phyloP scores from a whole-genome alignment of 805 yeast genomes.

The Kluyveromyces dobzhanskii region DNA sequence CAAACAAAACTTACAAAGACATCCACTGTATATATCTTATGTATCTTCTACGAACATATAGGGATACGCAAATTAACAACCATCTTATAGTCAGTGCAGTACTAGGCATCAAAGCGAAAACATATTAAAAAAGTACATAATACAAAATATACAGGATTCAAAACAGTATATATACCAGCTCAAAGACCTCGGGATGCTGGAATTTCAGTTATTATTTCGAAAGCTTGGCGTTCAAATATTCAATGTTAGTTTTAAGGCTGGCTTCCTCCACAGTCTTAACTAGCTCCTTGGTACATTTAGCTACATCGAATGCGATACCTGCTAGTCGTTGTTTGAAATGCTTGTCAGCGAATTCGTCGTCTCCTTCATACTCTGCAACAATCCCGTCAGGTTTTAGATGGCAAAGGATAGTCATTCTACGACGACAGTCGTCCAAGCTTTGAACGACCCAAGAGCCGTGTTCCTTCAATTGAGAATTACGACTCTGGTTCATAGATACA shows the following conservation, averaged over 20 bases:
- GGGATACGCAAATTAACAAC: too few relatives aligned
- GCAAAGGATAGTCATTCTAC: slow-evolving; percentile 72
- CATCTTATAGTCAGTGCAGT: neutral
- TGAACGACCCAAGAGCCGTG: slow-evolving; percentile 90
- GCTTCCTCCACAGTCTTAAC: slow-evolving; percentile 96
- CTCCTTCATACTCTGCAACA: slow-evolving; percentile 30
- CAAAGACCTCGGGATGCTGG: too few relatives aligned
- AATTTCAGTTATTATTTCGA: too few relatives aligned
- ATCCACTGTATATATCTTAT: too few relatives aligned
- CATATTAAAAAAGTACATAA: neutral
- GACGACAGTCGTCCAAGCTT: slow-evolving; percentile 75
- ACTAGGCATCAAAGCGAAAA: neutral
- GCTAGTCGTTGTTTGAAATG: slow-evolving; percentile 90
- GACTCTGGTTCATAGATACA: slow-evolving; percentile 78
- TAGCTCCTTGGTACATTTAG: slow-evolving; percentile 90
- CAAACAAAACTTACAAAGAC: too few relatives aligned
- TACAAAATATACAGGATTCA: neutral
- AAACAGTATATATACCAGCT: slow-evolving; percentile 4
- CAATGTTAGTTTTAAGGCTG: slow-evolving; percentile 77
- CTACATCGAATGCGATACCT: slow-evolving; percentile 92
- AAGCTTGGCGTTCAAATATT: slow-evolving; percentile 63
- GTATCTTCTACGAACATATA: too few relatives aligned
- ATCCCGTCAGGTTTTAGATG: slow-evolving; percentile 28
- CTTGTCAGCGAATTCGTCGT: slow-evolving; percentile 70
- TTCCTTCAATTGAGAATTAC: slow-evolving; percentile 75